These are phyloP conservation scores for Pulveroboletus sp. DNA, from an alignment of 768 basidiomycete genomes.

Conservation along the genomic window DNA sequence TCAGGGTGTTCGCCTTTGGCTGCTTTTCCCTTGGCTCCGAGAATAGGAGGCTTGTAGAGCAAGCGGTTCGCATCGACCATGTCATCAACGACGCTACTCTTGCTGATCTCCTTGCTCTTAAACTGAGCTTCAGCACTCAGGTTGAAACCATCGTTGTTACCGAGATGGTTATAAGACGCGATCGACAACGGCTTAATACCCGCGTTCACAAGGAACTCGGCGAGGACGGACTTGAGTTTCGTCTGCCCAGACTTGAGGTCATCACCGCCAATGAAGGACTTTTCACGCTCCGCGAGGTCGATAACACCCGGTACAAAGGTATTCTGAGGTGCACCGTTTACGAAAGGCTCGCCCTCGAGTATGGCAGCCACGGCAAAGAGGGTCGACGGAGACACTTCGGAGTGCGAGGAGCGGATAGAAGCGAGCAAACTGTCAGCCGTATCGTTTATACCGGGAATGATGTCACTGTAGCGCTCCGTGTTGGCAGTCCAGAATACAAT, in stretches of 20 bases:
- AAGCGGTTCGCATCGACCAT: constrained; percentile 92
- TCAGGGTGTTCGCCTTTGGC: constrained; percentile 96
- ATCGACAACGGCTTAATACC: constrained; percentile 98
- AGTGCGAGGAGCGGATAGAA: constrained; percentile 79
- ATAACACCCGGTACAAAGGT: constrained; percentile 96
- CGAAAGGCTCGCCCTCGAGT: constrained; percentile 91
- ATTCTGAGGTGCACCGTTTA: constrained; percentile 98
- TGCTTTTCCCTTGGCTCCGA: constrained; percentile 48
- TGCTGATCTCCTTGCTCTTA: constrained; percentile 97
- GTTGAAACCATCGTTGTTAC: constrained; percentile 96
- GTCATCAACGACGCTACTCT: constrained; percentile 95
- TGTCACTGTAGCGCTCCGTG: constrained; percentile 95
- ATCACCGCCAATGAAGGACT: constrained; percentile 95
- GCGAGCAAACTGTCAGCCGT: constrained; percentile 82
- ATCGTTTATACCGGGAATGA: constrained; percentile 93
- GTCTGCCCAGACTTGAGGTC: constrained; percentile 98
- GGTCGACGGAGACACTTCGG: constrained; percentile 94
- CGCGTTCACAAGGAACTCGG: constrained; percentile 98
- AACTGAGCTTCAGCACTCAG: constrained; percentile 89
- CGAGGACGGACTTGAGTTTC: constrained; percentile 93
- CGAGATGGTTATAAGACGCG: constrained; percentile 97
- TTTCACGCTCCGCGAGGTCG: constrained; percentile 81
- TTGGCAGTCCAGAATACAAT: constrained; percentile 99
- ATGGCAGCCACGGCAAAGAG: constrained; percentile 94
- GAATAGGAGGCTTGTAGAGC: constrained; percentile 78